Evolutionary conservation across 2,329 filamentous ascomycete species (phyloP).

Genomic region (Zymoseptoria passerinii): DNA sequence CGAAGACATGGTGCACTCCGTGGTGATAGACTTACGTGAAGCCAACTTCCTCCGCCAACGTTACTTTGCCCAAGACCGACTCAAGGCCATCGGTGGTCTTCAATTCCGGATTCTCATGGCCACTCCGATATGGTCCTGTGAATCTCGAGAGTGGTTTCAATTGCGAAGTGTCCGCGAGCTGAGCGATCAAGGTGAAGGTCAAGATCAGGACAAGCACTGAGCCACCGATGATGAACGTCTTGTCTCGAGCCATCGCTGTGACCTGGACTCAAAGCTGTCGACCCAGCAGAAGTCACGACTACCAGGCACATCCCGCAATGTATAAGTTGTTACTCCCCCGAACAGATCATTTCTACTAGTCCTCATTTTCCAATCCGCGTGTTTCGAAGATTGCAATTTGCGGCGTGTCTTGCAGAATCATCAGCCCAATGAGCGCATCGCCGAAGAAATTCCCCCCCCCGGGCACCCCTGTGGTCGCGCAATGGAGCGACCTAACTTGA

Average conservation of each 20-base stretch:
- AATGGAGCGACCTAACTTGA: background rate
- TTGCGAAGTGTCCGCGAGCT: background rate
- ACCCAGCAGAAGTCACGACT: background rate
- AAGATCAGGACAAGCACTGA: background rate
- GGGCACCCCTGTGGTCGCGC: background rate
- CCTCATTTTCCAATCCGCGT: background rate
- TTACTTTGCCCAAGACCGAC: background rate
- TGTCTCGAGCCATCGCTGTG: background rate
- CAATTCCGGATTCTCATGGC: too few relatives aligned
- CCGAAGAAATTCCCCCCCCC: background rate
- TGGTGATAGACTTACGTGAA: slow-evolving; percentile 1
- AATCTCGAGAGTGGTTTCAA: background rate
- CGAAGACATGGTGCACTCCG: background rate
- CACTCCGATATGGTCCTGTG: background rate
- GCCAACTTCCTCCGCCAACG: background rate
- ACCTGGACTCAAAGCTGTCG: background rate
- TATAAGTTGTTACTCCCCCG: too few relatives aligned
- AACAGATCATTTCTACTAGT: background rate
- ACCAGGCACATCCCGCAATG: too few relatives aligned
- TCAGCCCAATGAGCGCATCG: background rate
- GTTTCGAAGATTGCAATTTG: background rate
- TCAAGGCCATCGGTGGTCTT: background rate
- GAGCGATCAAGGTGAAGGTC: background rate
- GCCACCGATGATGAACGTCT: background rate
- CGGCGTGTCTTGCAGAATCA: background rate